A percentile compares a stretch with the other conserved stretches of the same genome.
phyloP scores from a whole-genome alignment of 192 early-diverging fungal genomes.

The Coemansia sp. region DNA sequence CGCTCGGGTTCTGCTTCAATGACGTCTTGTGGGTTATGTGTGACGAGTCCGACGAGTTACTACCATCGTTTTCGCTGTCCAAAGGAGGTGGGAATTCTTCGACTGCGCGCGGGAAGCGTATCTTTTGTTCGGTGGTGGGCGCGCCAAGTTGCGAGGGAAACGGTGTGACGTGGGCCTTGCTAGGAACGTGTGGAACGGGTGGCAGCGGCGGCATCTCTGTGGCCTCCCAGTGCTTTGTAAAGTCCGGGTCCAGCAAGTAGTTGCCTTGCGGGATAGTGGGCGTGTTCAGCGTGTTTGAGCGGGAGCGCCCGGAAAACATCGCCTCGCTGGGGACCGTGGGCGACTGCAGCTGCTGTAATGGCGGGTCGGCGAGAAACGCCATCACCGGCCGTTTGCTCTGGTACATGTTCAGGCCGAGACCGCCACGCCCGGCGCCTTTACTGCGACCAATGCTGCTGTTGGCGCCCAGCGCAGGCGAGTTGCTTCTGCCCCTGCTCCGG shows the following conservation, averaged over 20 bases:
- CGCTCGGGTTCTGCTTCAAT: neutral
- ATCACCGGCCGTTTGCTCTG: conserved; percentile 12
- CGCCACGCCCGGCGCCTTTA: conserved; percentile 11
- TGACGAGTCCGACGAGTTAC: neutral
- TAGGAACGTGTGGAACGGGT: conserved; percentile 21
- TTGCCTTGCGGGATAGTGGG: conserved; percentile 10
- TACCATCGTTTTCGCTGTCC: neutral
- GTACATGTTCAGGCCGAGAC: conserved; percentile 16
- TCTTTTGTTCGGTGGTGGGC: conserved; percentile 7
- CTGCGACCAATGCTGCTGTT: conserved; percentile 2
- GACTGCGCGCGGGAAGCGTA: conserved; percentile 33
- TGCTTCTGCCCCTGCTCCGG: conserved; percentile 10
- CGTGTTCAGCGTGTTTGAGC: conserved; percentile 9
- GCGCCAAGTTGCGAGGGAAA: conserved; percentile 12
- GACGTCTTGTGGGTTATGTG: neutral
- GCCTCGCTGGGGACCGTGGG: conserved; percentile 33
- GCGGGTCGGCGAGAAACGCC: conserved; percentile 7
- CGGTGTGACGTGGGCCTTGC: conserved; percentile 1
- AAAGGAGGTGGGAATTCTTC: conserved; percentile 7
- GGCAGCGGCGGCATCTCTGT: conserved; percentile 35
- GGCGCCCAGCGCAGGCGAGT: conserved; percentile 5
- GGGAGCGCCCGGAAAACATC: conserved; percentile 15
- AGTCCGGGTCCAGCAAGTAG: conserved; percentile 37
- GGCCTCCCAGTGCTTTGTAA: conserved; percentile 24
- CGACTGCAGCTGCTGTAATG: conserved; percentile 27